phyloP scores from a whole-genome alignment of 169 alveolate genomes.

The Plasmodium malariae region DNA sequence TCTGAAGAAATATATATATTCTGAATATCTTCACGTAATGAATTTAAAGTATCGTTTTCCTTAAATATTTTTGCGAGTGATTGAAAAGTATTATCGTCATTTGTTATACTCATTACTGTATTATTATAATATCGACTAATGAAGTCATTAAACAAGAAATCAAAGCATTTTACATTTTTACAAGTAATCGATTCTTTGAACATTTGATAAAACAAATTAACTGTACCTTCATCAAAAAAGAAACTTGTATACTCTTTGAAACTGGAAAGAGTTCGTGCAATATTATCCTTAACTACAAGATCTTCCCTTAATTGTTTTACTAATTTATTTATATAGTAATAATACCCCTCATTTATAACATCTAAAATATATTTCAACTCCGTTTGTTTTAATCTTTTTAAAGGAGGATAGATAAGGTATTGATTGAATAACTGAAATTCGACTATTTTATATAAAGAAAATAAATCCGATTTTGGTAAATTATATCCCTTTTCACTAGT shows the following conservation, averaged over 20 bases:
- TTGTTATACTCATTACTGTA: not conserved
- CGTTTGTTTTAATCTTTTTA: slow-evolving; percentile 48
- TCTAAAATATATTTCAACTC: slow-evolving; percentile 38
- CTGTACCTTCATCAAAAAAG: slow-evolving; percentile 22
- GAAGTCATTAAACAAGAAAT: slow-evolving; percentile 23
- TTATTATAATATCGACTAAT: slow-evolving; percentile 8
- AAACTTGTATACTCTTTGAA: slow-evolving; percentile 30
- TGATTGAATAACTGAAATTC: slow-evolving; percentile 53
- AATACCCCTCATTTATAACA: slow-evolving; percentile 58
- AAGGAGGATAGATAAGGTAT: slow-evolving; percentile 42
- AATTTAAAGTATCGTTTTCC: not conserved
- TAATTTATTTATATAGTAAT: slow-evolving; percentile 16
- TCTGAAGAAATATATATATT: not conserved
- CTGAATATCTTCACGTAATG: not conserved
- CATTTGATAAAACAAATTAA: not conserved
- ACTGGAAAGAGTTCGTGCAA: not conserved
- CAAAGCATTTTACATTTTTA: slow-evolving; percentile 50
- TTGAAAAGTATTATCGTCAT: not conserved
- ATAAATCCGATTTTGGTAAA: slow-evolving; percentile 1
- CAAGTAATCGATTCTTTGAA: slow-evolving; percentile 32
- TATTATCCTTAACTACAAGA: not conserved
- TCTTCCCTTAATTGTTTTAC: not conserved
- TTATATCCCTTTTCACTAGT: slow-evolving; percentile 20
- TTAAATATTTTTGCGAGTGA: slow-evolving; percentile 15
- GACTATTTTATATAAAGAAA: slow-evolving; percentile 35